A percentile compares a stretch with the other conserved stretches of the same genome.
These are phyloP conservation scores for Colletotrichum tropicicola DNA, from an alignment of 2,329 filamentous ascomycete species.

Conservation along the genomic window DNA sequence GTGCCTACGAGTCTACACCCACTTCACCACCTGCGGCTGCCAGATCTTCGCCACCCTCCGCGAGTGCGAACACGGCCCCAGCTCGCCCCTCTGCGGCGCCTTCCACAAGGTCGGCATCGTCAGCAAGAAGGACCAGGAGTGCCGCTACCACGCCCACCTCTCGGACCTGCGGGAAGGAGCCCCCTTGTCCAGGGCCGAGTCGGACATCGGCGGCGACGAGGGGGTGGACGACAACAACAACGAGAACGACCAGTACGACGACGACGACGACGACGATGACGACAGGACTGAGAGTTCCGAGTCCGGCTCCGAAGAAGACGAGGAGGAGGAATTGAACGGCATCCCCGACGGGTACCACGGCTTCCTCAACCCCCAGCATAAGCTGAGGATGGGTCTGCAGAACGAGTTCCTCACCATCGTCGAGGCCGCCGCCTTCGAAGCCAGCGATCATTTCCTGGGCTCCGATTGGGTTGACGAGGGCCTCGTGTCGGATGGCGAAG, in stretches of 20 bases:
- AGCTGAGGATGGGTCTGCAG: neutral
- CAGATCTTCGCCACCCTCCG: conserved; percentile 1
- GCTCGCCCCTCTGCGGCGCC: conserved; percentile 1
- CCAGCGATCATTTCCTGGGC: neutral
- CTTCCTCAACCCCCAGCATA: neutral
- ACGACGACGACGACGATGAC: neutral
- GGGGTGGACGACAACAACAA: too few relatives aligned
- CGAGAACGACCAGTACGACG: neutral
- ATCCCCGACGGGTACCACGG: neutral
- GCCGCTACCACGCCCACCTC: conserved; percentile 14
- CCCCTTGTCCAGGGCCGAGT: too few relatives aligned
- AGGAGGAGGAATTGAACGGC: neutral
- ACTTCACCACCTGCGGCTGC: conserved; percentile 18
- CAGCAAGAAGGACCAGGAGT: neutral
- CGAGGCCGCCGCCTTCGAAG: neutral
- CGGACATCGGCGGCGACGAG: too few relatives aligned
- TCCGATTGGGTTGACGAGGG: neutral
- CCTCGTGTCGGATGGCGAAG: neutral
- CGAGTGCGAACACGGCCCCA: conserved; percentile 2
- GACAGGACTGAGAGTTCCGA: neutral
- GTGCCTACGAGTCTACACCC: conserved; percentile 14
- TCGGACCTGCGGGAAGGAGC: neutral
- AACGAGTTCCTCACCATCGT: neutral
- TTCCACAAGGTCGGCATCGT: neutral
- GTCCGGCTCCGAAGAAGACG: neutral